Evolutionary conservation across 345 rosid species (phyloP).

Genomic region (Ceriops decandra): DNA sequence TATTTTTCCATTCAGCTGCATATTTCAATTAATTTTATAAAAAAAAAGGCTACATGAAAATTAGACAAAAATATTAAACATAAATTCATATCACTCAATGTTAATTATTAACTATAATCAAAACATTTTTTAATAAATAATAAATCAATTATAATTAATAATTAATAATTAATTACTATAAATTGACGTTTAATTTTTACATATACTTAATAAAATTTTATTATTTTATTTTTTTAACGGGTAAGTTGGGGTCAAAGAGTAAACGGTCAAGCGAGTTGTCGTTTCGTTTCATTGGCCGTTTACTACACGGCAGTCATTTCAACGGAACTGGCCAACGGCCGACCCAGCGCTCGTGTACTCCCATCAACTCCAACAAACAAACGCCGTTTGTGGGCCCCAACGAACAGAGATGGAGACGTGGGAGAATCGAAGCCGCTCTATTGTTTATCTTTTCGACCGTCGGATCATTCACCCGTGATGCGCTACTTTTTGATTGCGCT

Average conservation of each 20-base stretch:
- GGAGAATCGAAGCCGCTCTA: slow-evolving; percentile 2
- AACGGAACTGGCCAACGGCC: slow-evolving; percentile 7
- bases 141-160: too few species aligned
- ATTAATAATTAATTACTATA: too few species aligned
- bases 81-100: too few species aligned
- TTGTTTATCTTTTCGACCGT: neutral
- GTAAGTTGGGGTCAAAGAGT: neutral
- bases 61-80: too few species aligned
- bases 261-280: neutral
- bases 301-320: neutral
- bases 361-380: slow-evolving; percentile 20
- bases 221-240: neutral
- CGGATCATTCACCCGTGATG: slow-evolving; percentile 24
- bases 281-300: slow-evolving; percentile 12
- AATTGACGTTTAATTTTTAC: too few species aligned
- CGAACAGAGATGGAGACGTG: slow-evolving; percentile 3
- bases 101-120: too few species aligned
- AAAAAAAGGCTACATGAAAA: too few species aligned
- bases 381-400: slow-evolving; percentile 25
- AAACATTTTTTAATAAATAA: too few species aligned
- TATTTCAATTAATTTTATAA: too few species aligned
- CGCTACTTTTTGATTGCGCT: neutral
- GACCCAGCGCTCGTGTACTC: slow-evolving; percentile 16
- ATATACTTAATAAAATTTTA: too few species aligned
- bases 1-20: too few species aligned